These are phyloP conservation scores for Hymenoscyphus albidus DNA, from an alignment of 2,329 filamentous ascomycete species.

Conservation along the genomic window DNA sequence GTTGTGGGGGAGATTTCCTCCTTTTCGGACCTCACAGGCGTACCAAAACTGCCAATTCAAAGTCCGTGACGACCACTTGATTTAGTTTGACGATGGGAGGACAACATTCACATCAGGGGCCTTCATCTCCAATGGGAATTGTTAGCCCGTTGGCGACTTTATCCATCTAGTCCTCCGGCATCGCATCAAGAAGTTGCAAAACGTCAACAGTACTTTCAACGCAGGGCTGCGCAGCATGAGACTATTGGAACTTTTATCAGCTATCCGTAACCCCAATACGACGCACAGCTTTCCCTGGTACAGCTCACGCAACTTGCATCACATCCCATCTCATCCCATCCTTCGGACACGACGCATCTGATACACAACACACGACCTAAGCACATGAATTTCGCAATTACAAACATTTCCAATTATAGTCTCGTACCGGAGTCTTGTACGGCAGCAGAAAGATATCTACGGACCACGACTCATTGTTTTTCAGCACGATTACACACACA, in stretches of 20 bases:
- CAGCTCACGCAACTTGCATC: neutral
- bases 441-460: neutral
- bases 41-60: neutral
- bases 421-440: neutral
- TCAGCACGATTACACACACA: neutral
- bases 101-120: neutral
- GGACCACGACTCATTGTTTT: neutral
- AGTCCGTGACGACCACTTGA: neutral
- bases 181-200: conserved; percentile 1
- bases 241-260: neutral
- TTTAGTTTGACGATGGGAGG: neutral
- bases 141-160: neutral
- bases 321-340: neutral
- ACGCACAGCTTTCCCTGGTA: neutral
- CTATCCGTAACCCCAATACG: neutral
- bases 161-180: neutral
- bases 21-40: neutral
- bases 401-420: neutral
- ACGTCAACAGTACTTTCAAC: neutral
- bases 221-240: neutral
- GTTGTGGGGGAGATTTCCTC: neutral
- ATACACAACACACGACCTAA: neutral
- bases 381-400: neutral
- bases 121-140: neutral
- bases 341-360: neutral